Conservation (phyloP, 1,284 basidiomycete species). For the Malassezia arunalokei region DNA sequence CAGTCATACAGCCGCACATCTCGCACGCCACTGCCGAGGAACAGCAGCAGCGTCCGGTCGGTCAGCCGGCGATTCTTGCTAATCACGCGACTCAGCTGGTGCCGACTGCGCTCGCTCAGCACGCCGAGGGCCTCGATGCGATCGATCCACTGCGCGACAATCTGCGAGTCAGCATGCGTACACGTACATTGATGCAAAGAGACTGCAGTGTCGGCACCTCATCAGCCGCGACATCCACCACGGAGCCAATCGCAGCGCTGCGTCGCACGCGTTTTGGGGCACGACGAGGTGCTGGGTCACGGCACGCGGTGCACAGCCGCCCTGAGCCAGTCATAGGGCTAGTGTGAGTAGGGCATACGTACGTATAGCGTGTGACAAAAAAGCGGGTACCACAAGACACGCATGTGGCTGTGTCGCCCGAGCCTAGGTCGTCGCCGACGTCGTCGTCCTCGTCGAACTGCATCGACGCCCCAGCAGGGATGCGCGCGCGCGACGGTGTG, state of each 20-base stretch:
- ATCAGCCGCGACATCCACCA: background rate
- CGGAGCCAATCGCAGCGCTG: constrained; percentile 1
- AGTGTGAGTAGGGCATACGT: background rate
- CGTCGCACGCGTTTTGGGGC: background rate
- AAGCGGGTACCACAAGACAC: constrained; percentile 62
- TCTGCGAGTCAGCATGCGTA: constrained; percentile 48
- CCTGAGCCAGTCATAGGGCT: too few relatives aligned
- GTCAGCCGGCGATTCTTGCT: constrained; percentile 73
- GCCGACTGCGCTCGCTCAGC: constrained; percentile 54
- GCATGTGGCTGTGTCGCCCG: background rate
- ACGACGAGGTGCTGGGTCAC: background rate
- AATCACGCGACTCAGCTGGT: constrained; percentile 51
- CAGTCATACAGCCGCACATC: constrained; percentile 74
- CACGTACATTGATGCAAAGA: constrained; percentile 57
- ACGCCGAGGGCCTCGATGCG: constrained; percentile 80
- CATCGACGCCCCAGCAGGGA: constrained; percentile 24
- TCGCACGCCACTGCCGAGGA: constrained; percentile 63
- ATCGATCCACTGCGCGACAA: constrained; percentile 74
- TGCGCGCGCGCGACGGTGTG: constrained; percentile 11
- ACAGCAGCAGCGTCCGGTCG: constrained; percentile 61
- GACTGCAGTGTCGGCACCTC: constrained; percentile 59
- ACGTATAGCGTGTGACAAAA: constrained; percentile 61
- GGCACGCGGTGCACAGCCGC: background rate
- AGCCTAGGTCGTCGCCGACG: constrained; percentile 52
- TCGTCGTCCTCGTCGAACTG: constrained; percentile 53